These are phyloP conservation scores for Diaporthe vexans DNA, from an alignment of 2,329 filamentous ascomycete genomes.

Conservation along the genomic window DNA sequence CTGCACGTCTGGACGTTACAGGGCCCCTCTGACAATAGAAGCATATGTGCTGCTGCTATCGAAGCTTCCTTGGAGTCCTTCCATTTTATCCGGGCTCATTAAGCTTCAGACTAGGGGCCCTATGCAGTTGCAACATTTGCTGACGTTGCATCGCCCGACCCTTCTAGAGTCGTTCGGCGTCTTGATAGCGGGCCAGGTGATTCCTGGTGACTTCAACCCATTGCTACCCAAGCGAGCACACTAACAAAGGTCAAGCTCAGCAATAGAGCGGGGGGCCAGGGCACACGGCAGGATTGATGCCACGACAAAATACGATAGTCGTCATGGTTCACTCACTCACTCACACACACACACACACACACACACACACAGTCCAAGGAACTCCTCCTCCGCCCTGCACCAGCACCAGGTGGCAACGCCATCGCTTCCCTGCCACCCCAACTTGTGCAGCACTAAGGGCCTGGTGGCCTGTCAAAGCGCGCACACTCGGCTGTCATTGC, in stretches of 20 bases:
- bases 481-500: neutral
- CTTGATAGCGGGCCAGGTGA: conserved; percentile 1
- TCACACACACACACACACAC: too few relatives aligned
- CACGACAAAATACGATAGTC: neutral
- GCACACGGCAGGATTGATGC: conserved; percentile 15
- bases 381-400: neutral
- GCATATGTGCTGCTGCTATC: conserved; percentile 18
- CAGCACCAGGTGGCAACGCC: conserved; percentile 3
- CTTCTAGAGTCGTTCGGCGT: neutral
- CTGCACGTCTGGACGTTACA: conserved; percentile 21
- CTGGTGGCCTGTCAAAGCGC: conserved; percentile 21
- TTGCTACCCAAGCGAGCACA: neutral
- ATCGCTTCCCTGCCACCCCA: conserved; percentile 2
- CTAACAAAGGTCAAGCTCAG: neutral
- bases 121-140: conserved; percentile 2
- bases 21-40: conserved; percentile 18
- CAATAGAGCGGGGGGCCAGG: neutral
- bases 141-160: neutral
- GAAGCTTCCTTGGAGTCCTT: neutral
- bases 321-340: neutral
- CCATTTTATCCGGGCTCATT: conserved; percentile 12
- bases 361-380: neutral
- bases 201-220: neutral
- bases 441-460: neutral
- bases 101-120: conserved; percentile 15